Evolutionary conservation across 352 stramenopile species (phyloP), one percentile per base, ranked within the genome.

Genomic region (Pythium plurisporium): DNA sequence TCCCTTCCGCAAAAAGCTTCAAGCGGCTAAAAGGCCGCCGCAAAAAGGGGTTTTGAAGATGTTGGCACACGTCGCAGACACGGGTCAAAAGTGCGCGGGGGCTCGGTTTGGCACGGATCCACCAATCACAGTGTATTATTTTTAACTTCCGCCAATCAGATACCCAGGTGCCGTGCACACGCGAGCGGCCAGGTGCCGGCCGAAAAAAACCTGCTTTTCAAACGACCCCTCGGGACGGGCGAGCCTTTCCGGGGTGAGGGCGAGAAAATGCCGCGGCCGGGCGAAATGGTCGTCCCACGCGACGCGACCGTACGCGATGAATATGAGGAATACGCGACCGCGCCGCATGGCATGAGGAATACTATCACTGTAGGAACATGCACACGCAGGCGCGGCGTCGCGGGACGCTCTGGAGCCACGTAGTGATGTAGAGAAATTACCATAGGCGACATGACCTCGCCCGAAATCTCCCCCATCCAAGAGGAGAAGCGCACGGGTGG

Each of bases 131-230:
- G 14, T 1, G n/a, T 17, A 2, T 1, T 41, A 56, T 51, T 54
- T 59, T 68, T 55, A 68, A 68, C 27, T 68, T 59, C 60, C 61
- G 48, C 61, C 61, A 69, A 69, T 64, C 54, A 69, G 11, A 23
- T 23, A 42, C 40, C 23, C 51, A 59, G 51, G 29, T 15, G 27
- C 9, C n/a, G 31, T 26, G 29, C 5, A 43, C 46, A 64, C 38
- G 29, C 20, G 46, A 40, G 36, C 17, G 50, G 20, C 12, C 15
- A 27, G 14, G 1, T 17, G 17, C 53, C 3, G 8, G 34, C 17
- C 23, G 42, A 52, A 54, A 45, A 49, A 62, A 50, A 27, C 51
- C 51, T 49, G 20, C 38, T 49, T 42, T 41, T 22, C 34, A 23
- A 17, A 20, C 5, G 8, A 20, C 23, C 15, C 23, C 15, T 9